Conservation (phyloP, 2,329 filamentous ascomycete species). For the Colletotrichum sp. region DNA sequence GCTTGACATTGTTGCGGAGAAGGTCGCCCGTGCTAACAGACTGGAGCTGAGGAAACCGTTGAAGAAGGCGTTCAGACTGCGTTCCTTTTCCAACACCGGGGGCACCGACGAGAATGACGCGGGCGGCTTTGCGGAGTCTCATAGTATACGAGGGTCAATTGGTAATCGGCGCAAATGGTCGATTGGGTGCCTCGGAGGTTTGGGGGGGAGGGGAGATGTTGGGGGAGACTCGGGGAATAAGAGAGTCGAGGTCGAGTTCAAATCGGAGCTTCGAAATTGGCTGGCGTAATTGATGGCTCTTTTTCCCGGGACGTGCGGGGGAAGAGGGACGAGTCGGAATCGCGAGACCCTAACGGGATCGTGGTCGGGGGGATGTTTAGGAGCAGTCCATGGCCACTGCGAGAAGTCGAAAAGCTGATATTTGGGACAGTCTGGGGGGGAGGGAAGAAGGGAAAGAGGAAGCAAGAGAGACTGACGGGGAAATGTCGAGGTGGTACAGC, state of each 20-base stretch:
- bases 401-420: neutral
- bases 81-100: slow-evolving; percentile 98
- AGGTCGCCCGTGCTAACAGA: slow-evolving; percentile 95
- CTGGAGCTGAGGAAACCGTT: slow-evolving; percentile 85
- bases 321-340: slow-evolving; percentile 16
- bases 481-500: neutral
- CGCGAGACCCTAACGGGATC: slow-evolving; percentile 17
- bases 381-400: slow-evolving; percentile 13
- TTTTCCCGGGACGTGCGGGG: slow-evolving; percentile 12
- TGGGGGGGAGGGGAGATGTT: neutral
- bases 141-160: slow-evolving; percentile 39
- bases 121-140: slow-evolving; percentile 80
- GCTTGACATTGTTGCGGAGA: slow-evolving; percentile 89
- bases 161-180: neutral
- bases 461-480: neutral
- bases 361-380: slow-evolving; percentile 8
- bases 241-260: neutral
- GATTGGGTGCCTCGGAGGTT: slow-evolving; percentile 2
- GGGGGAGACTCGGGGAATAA: neutral
- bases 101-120: slow-evolving; percentile 92
- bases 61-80: slow-evolving; percentile 86
- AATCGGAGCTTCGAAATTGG: slow-evolving; percentile 5
- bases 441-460: neutral
- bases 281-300: slow-evolving; percentile 7
- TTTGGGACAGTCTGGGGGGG: neutral